Evolutionary conservation across 768 basidiomycete species (phyloP), one percentile per base, ranked within the genome.

Genomic region (Scleroderma citrinum): DNA sequence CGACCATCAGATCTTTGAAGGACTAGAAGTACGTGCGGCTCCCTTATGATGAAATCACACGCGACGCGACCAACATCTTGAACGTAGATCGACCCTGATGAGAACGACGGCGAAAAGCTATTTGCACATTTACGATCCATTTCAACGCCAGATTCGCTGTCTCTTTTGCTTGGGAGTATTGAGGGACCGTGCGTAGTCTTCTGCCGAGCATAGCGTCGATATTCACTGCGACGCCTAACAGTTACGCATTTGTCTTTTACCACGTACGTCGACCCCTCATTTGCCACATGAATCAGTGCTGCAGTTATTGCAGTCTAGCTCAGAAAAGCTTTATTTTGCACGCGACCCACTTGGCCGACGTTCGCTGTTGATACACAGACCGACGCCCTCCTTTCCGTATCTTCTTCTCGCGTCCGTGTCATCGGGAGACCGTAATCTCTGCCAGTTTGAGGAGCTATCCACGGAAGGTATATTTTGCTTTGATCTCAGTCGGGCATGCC

Each of bases 281-380:
- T 21, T 24, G 23, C 43, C 47, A 19, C 14, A 29, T 16, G 14
- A 37, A 20, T 35, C 44, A 17, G 16, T 26, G 34, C 48, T 47
- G 55, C 24, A 51, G 17, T 21, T n/a, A 6, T 17, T 43, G 46
- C 55, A 84, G 83, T 66, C 62, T 45, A 36, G 54, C 39, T 69
- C 73, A 7, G 62, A 69, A 26, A 73, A 64, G 29, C 57, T 95
- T 8, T 87, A 80, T 66, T 92, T 85, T 59, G 85, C 76, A 14
- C 76, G 90, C 46, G 92, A 95, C 65, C 89, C 90, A 3, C 76
- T 93, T 2, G 92, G 92, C 7, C 77, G 92, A 32, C 77, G 92
- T 41, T 93, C 92, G n/a, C 73, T 95, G 7, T 70, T 95, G 7
- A 70, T 89, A 29, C 86, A 86, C 50, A 71, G 65, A 50, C 85